Base-by-base conservation (phyloP, 2,329 filamentous ascomycete genomes). In the Diplodia mutila region DNA sequence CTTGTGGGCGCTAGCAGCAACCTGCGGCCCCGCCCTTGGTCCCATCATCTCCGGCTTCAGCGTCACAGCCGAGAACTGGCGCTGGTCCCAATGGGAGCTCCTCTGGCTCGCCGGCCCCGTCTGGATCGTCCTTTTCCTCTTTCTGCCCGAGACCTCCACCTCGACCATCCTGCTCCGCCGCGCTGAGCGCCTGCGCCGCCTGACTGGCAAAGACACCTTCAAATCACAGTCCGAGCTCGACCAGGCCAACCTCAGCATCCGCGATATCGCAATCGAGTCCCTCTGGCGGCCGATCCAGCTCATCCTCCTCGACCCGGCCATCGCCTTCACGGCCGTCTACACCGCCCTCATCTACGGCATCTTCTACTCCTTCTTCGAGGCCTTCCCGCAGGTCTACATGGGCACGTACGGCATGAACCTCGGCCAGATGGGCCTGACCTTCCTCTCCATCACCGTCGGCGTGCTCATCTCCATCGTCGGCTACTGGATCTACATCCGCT, bases 161-260 rank as follows among this genome's bases (percentile, higher is more conserved):
- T 69, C 70, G 2, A 75, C 69, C 37, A 74, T 75, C 49, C 70
- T 75, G 11, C 69, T 73, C 25, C 69, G 69, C 11, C 72, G 74
- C n/a, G 74, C 73, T 12, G 37, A 69, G 39, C 72, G 73, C 11
- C 66, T 75, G 4, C 68, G 74, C 8, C 85, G 84, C 72, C 77
- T 86, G 52, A 90, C 87, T 0, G 86, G 86, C 23, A 83, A 85
- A 71, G 69, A 75, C 4, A 75, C 76, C 32, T 85, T 90, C 76
- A 84, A 85, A 77, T 84, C 86, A 0, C 86, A 90, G 73, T 85
- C 83, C 65, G 89, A 91, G 75, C 87, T 91, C 69, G 85, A 88
- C 72, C 86, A 89, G 76, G 81, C 78, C 14, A 80, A 84, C 70
- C 80, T 87, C 72, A 84, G 80, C 61, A 74, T 82, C 6, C 75